These are phyloP conservation scores for Populus tomentosa DNA, from an alignment of 441 rosid species.

Conservation along the genomic window DNA sequence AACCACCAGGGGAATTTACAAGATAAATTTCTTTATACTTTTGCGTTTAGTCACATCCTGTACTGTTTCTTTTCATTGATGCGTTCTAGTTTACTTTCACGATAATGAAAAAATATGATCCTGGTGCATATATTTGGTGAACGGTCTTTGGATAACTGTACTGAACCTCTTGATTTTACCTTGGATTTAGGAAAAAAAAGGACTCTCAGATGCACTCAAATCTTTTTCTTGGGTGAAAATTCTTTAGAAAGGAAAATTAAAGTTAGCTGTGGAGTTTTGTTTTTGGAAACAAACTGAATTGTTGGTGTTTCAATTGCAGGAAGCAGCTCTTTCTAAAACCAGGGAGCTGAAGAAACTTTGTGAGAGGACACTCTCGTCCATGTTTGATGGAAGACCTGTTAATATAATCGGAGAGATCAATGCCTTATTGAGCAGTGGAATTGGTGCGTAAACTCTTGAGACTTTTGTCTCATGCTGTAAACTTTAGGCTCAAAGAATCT, in stretches of 20 bases:
- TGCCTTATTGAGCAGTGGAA: constrained; percentile 61
- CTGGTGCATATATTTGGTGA: background rate
- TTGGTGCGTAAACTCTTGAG: constrained; percentile 30
- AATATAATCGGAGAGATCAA: constrained; percentile 94
- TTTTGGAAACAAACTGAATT: background rate
- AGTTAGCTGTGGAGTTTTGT: background rate
- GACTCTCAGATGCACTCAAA: background rate
- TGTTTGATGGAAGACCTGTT: constrained; percentile 96
- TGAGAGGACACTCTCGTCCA: constrained; percentile 74
- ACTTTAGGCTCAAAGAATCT: background rate
- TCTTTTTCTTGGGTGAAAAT: background rate
- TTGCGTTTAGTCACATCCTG: background rate
- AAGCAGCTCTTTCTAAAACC: constrained; percentile 73
- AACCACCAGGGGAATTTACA: background rate
- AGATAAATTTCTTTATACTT: background rate
- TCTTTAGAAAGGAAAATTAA: background rate
- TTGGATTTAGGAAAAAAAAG: background rate
- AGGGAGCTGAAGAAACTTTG: constrained; percentile 86
- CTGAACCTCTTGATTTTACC: background rate
- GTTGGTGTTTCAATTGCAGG: constrained; percentile 40
- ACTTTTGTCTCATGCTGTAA: background rate
- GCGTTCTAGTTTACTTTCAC: background rate
- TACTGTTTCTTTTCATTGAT: background rate
- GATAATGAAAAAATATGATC: background rate
- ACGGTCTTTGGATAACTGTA: background rate